Evolutionary conservation across 306 rosid genomes (phyloP).

Genomic region (Vigna radiata): DNA sequence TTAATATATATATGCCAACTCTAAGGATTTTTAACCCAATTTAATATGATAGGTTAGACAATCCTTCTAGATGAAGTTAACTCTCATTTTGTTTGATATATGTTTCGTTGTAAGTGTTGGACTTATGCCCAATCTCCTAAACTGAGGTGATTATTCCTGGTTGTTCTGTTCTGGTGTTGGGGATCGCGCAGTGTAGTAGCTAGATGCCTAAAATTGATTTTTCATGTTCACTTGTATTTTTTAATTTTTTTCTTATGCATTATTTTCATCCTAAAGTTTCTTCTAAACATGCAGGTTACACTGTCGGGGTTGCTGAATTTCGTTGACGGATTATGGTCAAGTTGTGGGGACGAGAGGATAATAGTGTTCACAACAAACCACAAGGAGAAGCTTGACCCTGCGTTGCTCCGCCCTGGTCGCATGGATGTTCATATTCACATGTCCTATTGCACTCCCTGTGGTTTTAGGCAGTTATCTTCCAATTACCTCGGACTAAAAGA

Average conservation of each 20-base stretch:
- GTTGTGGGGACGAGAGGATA: slow-evolving; percentile 57
- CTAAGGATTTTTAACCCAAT: no score
- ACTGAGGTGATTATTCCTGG: neutral
- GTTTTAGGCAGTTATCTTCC: slow-evolving; percentile 45
- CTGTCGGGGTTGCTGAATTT: slow-evolving; percentile 53
- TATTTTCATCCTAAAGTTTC: neutral
- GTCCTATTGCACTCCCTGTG: slow-evolving; percentile 51
- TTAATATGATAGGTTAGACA: no score
- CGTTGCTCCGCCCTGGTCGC: slow-evolving; percentile 53
- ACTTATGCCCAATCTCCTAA: neutral
- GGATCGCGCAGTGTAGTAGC: neutral
- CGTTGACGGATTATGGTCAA: slow-evolving; percentile 60
- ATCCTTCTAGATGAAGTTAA: neutral
- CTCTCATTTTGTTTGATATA: no score
- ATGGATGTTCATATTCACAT: slow-evolving; percentile 59
- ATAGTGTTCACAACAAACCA: slow-evolving; percentile 63
- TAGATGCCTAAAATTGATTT: neutral
- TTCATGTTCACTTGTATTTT: neutral
- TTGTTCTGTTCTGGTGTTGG: neutral
- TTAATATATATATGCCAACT: no score
- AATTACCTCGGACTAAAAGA: slow-evolving; percentile 48
- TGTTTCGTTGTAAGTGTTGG: neutral
- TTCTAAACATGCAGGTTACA: slow-evolving; percentile 36
- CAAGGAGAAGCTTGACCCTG: slow-evolving; percentile 52
- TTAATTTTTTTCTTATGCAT: neutral